Evolutionary conservation across 176 grass and related monocot species (phyloP).

Genomic region (Zizania latifolia): DNA sequence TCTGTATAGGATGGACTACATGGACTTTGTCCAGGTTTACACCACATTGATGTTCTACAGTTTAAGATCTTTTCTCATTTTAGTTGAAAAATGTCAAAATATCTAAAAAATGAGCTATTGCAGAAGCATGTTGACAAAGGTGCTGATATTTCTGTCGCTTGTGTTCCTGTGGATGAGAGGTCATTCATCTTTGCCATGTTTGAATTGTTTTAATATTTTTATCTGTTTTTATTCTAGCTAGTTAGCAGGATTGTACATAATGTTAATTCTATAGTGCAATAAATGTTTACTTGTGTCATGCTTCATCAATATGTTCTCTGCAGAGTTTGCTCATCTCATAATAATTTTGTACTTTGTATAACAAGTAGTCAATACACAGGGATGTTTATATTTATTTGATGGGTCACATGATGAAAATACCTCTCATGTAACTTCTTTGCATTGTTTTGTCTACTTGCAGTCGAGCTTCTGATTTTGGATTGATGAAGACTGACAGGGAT

Average conservation of each 20-base stretch:
- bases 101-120: slow-evolving; percentile 1
- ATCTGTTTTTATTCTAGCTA: background rate
- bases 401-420: background rate
- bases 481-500: slow-evolving; percentile 57
- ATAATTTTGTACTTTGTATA: slow-evolving; percentile 12
- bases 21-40: slow-evolving; percentile 77
- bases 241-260: background rate
- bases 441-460: slow-evolving; percentile 38
- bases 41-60: background rate
- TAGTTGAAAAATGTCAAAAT: background rate
- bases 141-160: slow-evolving; percentile 76
- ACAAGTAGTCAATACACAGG: background rate
- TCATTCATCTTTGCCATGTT: slow-evolving; percentile 1
- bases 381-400: background rate
- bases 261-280: background rate
- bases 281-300: background rate
- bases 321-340: background rate
- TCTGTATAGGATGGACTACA: slow-evolving; percentile 88
- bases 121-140: slow-evolving; percentile 68
- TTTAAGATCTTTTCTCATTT: background rate
- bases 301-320: background rate
- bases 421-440: background rate
- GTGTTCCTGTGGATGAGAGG: slow-evolving; percentile 74
- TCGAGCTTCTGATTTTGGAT: slow-evolving; percentile 76
- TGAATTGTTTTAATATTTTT: background rate